Base-by-base conservation (phyloP, 2,329 filamentous ascomycete species). In the Xylariaceae sp. region DNA sequence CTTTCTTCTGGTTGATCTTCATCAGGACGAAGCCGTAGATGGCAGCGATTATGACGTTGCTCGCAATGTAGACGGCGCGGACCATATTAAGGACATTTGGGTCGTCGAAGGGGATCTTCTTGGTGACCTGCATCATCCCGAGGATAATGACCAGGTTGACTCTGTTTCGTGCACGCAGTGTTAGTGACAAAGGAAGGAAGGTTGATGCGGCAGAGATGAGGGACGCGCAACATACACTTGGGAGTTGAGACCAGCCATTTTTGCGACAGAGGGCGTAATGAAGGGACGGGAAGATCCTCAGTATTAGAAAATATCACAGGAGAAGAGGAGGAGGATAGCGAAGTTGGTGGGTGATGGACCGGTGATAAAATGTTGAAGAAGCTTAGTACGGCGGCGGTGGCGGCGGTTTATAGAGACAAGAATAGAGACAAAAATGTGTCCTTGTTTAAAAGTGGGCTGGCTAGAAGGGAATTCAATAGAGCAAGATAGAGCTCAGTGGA, bases 41-140 rank as follows among this genome's bases (percentile, higher is more conserved):
- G 49, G 74, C 74, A 55, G 85, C 75, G 63, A 98, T 97, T 69
- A 97, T 78, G 55, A 95, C 53, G 70, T 98, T 82, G 75, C 77
- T 81, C 49, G 68, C 64, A 25, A 77, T 61, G 63, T 82, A 82
- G 52, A 74, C 57, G 37, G 69, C 75, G 58, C 79, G 79, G 57
- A 77, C 74, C 23, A 69, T 60, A 64, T 77, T 80, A 57, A 82
- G 75, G 17, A 79, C 73, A 37, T 71, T 68, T 36, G 79, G 89
- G 64, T 97, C 85, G 22, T 97, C 92, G 63, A 97, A 95, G 39
- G 91, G 89, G 51, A 98, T 83, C 71, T 85, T 88, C 81, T 97
- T 97, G 60, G 90, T 87, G 51, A 95, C 86, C 79, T 96, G 92
- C 89, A 97, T 96, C 86, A 96, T 94, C 66, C 88, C 87, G 59